Percentiles rank a stretch among this genome's conserved stretches.
These are phyloP conservation scores for Silybum marianum DNA, from an alignment of 129 eudicot species.

Conservation along the genomic window DNA sequence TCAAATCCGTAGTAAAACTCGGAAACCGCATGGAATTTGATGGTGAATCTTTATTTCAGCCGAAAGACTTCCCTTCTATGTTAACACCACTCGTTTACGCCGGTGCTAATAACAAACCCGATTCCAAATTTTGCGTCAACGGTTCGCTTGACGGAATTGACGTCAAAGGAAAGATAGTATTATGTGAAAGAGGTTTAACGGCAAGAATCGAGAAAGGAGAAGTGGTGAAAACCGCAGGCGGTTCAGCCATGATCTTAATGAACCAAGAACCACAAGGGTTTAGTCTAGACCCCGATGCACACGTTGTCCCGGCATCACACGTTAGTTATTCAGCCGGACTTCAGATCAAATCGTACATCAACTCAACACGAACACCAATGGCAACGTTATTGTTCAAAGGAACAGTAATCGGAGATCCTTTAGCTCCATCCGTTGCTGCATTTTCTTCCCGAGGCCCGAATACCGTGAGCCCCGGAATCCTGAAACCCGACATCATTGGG, in stretches of 20 bases:
- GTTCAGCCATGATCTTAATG: conserved; percentile 41
- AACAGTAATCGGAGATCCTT: conserved; percentile 33
- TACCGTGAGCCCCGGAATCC: conserved; percentile 31
- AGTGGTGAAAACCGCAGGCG: conserved; percentile 36
- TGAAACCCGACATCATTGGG: conserved; percentile 46
- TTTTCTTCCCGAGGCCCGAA: conserved; percentile 46
- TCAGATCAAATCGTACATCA: conserved; percentile 33
- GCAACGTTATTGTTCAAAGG: conserved; percentile 34
- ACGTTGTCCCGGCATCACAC: conserved; percentile 36
- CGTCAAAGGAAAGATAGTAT: conserved; percentile 28
- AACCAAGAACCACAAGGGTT: conserved; percentile 13
- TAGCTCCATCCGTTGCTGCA: conserved; percentile 34
- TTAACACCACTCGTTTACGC: conserved; percentile 24
- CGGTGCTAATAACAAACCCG: conserved; percentile 6
- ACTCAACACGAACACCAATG: conserved; percentile 31
- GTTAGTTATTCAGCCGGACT: conserved; percentile 29
- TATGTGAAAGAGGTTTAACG: conserved; percentile 30
- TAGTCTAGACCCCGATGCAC: conserved; percentile 25
- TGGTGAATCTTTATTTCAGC: conserved; percentile 43
- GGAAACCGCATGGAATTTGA: conserved; percentile 24
- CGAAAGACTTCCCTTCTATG: conserved; percentile 20
- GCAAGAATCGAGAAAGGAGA: conserved; percentile 26
- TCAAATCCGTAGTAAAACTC: conserved; percentile 19
- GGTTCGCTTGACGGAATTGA: conserved; percentile 28
- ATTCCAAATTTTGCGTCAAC: conserved; percentile 21